These are phyloP conservation scores for Eimeria acervulina DNA, from an alignment of 169 alveolate genomes.

Conservation along the genomic window DNA sequence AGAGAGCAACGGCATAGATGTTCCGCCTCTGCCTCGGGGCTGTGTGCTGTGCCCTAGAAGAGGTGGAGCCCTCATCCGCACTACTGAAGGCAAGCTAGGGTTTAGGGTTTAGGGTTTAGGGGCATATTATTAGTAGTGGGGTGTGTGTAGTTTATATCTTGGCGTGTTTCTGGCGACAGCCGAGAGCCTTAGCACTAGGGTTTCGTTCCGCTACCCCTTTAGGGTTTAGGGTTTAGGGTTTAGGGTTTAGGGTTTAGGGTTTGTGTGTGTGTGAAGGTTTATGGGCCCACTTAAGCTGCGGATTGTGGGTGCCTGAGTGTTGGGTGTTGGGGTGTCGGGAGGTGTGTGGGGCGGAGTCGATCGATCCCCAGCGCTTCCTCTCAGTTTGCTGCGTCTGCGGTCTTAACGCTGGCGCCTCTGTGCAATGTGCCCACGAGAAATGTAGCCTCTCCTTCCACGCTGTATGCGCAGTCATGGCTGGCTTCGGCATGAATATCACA, in stretches of 20 bases:
- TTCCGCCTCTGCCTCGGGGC: conserved; percentile 21
- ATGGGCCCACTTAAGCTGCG: conserved; percentile 51
- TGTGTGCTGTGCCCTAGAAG: conserved; percentile 69
- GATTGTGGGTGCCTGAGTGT: conserved; percentile 58
- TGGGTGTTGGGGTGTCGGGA: not conserved
- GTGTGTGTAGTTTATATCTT: too few species aligned
- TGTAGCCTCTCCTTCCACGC: conserved; percentile 53
- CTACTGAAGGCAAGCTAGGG: conserved; percentile 46
- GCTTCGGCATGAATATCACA: conserved; percentile 68
- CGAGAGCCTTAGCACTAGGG: too few species aligned
- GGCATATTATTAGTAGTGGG: too few species aligned
- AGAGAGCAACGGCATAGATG: conserved; percentile 7
- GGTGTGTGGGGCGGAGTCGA: not conserved
- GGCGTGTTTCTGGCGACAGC: too few species aligned
- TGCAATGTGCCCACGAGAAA: not conserved
- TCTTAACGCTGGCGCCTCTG: too few species aligned
- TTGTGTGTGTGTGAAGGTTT: not conserved
- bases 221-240: not conserved
- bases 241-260: not conserved
- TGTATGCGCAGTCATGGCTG: conserved; percentile 41
- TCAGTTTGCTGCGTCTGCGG: not conserved
- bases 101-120: conserved; percentile 9
- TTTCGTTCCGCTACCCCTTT: too few species aligned
- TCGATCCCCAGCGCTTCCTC: not conserved
- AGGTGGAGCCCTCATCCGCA: conserved; percentile 47